Conservation (phyloP, 768 basidiomycete species). For the Tylopilus plumbeoviolaceoides region DNA sequence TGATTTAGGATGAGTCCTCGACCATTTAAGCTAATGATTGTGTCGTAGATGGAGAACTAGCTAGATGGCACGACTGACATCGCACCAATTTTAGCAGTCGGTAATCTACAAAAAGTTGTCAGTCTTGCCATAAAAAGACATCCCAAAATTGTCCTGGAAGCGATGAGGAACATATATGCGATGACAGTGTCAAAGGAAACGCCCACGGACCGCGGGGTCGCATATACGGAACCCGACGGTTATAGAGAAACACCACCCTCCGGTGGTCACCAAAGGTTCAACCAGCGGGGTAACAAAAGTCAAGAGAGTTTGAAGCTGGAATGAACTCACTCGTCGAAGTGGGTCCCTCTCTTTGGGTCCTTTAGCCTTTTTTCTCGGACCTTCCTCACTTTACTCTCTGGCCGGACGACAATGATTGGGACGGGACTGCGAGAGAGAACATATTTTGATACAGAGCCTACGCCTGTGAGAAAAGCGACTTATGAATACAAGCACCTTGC, state of each 20-base stretch:
- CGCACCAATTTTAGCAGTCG: constrained; percentile 7
- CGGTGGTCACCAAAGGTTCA: background rate
- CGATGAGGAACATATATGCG: background rate
- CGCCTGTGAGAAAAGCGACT: constrained; percentile 41
- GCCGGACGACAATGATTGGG: constrained; percentile 92
- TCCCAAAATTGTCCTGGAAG: background rate
- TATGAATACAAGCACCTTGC: background rate
- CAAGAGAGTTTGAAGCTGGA: background rate
- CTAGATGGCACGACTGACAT: constrained; percentile 1
- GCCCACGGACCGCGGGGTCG: background rate
- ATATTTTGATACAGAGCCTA: constrained; percentile 67
- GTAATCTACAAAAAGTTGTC: constrained; percentile 11
- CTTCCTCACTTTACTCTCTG: constrained; percentile 83
- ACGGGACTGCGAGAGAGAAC: constrained; percentile 91
- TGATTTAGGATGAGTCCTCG: background rate
- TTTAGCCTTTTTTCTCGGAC: constrained; percentile 80
- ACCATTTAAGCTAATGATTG: constrained; percentile 12
- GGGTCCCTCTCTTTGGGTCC: constrained; percentile 82
- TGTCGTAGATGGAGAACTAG: constrained; percentile 11
- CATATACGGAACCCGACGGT: background rate
- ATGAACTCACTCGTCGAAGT: constrained; percentile 61
- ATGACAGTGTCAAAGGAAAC: no score
- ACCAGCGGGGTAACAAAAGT: background rate
- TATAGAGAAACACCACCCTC: background rate
- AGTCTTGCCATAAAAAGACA: background rate